Evolutionary conservation across 2,329 filamentous ascomycete species (phyloP), one percentile per base, ranked within the genome.

Genomic region (Myriosclerotinia curreyana): DNA sequence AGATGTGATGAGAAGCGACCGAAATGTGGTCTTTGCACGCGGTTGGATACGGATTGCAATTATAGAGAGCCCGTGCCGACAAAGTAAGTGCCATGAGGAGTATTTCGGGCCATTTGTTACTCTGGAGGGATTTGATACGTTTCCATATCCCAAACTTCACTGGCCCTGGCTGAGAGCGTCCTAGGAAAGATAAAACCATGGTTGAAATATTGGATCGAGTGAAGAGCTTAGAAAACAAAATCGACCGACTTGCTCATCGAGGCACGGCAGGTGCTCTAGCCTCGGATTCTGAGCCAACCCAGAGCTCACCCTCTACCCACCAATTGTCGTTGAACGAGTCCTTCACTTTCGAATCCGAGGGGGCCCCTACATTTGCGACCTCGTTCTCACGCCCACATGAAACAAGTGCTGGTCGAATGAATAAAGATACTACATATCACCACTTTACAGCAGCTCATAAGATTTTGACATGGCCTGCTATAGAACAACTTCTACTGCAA

Each of bases 1-100:
- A 85, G 82, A 77, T 88, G 86, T 74, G 84, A 87, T 72, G 85
- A 88, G 72, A 77, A 80, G 70, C 78, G 84, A 63, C 85, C 85
- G 22, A 85, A 83, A 74, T 88, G 86, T 72, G 78, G 82, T 64
- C 81, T 83, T 20, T 88, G 85, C 73, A 77, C 80, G 65, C 80
- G 81, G 66, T 80, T 85, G 70, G 80, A 82, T 70, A 78, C 85
- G 66, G 81, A 83, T 48, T 88, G 86, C 73, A 78, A 79, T 67
- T 88, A 88, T 72, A 78, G 83, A 69, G 83, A 86, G 68, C 82
- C 83, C 34, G 80, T 82, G 69, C 83, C 84, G 44, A 87, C 85
- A 61, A 87, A 87, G 84, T 86, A 79, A 76, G 82, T 79, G 59
- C 64, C 52, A 50, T 59, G 28, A 62, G 50, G 60, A 54, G 25